Evolutionary conservation across 108 stramenopile genomes (phyloP).

Genomic region (Nitzschia sp.): DNA sequence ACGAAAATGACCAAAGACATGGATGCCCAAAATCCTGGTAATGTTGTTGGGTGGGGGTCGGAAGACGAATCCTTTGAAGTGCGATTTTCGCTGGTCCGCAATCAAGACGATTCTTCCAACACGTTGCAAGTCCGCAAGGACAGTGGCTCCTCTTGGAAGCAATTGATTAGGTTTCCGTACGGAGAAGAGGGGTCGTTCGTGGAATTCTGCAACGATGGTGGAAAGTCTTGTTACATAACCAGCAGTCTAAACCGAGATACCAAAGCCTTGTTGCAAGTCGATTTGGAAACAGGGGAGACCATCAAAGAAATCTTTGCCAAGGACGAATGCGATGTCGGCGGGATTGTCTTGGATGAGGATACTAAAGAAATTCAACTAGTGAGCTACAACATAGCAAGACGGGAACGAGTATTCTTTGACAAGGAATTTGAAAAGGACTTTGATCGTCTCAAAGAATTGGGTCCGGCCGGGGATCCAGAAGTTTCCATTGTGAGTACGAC

Average conservation of each 20-base stretch:
- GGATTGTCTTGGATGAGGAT: slow-evolving; percentile 53
- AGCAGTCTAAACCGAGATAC: slow-evolving; percentile 60
- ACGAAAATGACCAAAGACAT: slow-evolving; percentile 11
- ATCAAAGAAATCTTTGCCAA: slow-evolving; percentile 53
- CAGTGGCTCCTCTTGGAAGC: slow-evolving; percentile 43
- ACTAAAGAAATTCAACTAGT: slow-evolving; percentile 53
- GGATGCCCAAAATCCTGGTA: slow-evolving; percentile 64
- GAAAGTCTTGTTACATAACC: slow-evolving; percentile 48
- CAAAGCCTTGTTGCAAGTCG: slow-evolving; percentile 61
- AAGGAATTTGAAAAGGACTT: slow-evolving; percentile 54
- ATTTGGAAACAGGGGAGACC: slow-evolving; percentile 54
- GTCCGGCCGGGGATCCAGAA: slow-evolving; percentile 42
- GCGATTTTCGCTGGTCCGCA: slow-evolving; percentile 45
- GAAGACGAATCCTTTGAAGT: slow-evolving; percentile 53
- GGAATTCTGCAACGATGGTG: slow-evolving; percentile 52
- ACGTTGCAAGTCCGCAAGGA: slow-evolving; percentile 41
- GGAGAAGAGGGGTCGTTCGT: slow-evolving; percentile 58
- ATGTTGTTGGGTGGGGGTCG: slow-evolving; percentile 59
- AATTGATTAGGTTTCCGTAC: slow-evolving; percentile 57
- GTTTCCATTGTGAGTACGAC: slow-evolving; percentile 42
- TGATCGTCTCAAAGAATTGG: slow-evolving; percentile 42
- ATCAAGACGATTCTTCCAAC: slow-evolving; percentile 44
- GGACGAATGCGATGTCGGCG: slow-evolving; percentile 62
- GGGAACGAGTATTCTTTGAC: slow-evolving; percentile 60
- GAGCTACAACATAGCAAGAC: slow-evolving; percentile 63